phyloP scores from a whole-genome alignment of 208 protist species.

The Leishmania arabica region DNA sequence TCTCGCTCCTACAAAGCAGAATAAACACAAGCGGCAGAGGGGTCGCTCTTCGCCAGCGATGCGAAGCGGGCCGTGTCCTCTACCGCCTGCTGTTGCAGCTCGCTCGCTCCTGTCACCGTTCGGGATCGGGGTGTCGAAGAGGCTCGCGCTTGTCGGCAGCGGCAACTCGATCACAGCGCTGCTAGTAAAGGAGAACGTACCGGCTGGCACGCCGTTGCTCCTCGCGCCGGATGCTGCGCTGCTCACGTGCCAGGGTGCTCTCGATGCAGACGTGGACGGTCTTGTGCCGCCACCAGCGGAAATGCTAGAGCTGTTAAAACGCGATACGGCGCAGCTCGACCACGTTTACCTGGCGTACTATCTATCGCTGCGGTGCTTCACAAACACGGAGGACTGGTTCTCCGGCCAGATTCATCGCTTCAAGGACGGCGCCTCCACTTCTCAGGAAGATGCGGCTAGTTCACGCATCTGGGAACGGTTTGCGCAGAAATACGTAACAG shows the following conservation, averaged over 20 bases:
- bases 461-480: constrained; percentile 17
- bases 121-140: constrained; percentile 34
- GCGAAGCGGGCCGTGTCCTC: background rate
- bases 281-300: constrained; percentile 38
- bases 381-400: constrained; percentile 21
- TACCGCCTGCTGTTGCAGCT: background rate
- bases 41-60: background rate
- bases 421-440: background rate
- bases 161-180: background rate
- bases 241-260: constrained; percentile 26
- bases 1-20: background rate
- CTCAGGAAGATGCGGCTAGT: background rate
- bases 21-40: background rate
- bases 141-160: constrained; percentile 7
- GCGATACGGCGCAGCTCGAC: constrained; percentile 14
- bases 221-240: constrained; percentile 32
- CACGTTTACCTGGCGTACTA: constrained; percentile 33
- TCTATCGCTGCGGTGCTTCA: constrained; percentile 29
- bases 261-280: constrained; percentile 38
- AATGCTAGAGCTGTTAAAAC: constrained; percentile 30
- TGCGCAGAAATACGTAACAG: constrained; percentile 26
- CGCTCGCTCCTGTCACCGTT: constrained; percentile 26
- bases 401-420: constrained; percentile 18
- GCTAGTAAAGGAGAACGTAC: constrained; percentile 1
- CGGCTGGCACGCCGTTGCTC: constrained; percentile 12